Base-by-base conservation (phyloP, 371 early-diverging fungal genomes). In the Thermomucor indicae-seudaticae region DNA sequence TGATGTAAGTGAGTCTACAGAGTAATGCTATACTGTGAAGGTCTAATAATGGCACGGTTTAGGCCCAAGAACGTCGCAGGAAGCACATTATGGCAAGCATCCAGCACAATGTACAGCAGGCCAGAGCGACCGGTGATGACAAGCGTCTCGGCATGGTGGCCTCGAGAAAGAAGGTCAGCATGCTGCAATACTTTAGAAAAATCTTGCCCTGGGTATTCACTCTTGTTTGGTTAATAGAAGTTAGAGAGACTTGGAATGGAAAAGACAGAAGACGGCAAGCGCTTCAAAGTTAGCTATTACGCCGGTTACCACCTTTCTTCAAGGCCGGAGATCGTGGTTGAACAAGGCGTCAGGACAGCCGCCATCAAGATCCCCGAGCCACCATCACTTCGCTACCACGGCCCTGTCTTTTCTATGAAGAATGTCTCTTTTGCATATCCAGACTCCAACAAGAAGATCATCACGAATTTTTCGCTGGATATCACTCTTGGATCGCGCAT, bases 81-180 rank as follows among this genome's bases (percentile, higher is more conserved):
- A 80, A 77, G 25, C 79, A 80, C 12, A 80, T 85, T 10, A 60
- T 81, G 47, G 71, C 71, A 0, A 83, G 81, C 41, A 86, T 86
- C 44, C 71, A 83, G 43, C 70, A 85, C 37, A 83, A 83, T 30
- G 61, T 85, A 11, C 68, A 75, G 49, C 78, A 74, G 43, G 93
- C 92, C 19, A 81, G 80, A 46, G 55, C 79, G 23, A 79, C 81
- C 8, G 88, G 87, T 6, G 88, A 90, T 50, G 92, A 92, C 49
- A 91, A 90, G 57, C 75, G 81, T 24, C 74, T 86, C n/a, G 80
- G 75, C 2, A 64, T 75, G 63, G 80, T 85, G 28, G 86, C 88
- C 1, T 84, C 84, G 5, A 75, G 88, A n/a, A 81, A 79, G 50
- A 87, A 83, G 78, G 85, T 84, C 65, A n/a, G 16, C 4, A 6